Evolutionary conservation across 1,284 basidiomycete genomes (phyloP), one percentile per base, ranked within the genome.

Genomic region (Cryptococcus depauperatus): DNA sequence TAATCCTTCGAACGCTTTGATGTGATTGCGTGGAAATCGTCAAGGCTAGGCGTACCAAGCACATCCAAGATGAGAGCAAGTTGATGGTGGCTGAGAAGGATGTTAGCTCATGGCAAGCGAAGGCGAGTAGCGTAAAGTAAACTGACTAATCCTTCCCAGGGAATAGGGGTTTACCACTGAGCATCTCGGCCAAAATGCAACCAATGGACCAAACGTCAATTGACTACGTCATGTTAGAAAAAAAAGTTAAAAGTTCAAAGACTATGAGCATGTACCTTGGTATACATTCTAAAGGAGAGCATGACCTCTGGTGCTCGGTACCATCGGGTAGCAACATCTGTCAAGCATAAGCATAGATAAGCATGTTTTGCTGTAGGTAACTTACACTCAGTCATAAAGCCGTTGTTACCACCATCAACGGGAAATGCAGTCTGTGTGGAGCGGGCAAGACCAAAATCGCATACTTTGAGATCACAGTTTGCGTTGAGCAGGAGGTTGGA

Each of bases 141-240:
- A 58, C 69, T 46, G 25, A 72, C 70, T 91, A 97, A 73, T 97
- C 92, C 18, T 90, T 81, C 13, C 93, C 92, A 0, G 92, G 93
- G 76, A 97, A 97, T 14, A 97, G 77, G 0, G 92, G 91, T 60
- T 90, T 85, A 19, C 90, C 86, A 3, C 82, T 85, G 5, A 97
- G 75, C 91, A 97, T 96, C 74, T 97, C 92, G 2, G 90, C 95
- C 34, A 98, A 77, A 56, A 99, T 98, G 70, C 95, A 98, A 5
- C 95, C 95, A 35, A 98, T 85, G 1, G 87, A 91, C 93, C 92
- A 95, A 14, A 92, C 79, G 59, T 91, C 88, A 59, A 92, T 90
- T 25, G 87, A 83, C 82, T 84, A 38, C 16, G 34, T 57, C 30
- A 63, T 13, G 43, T 16, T 23, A 40, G 28, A 41, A n/a, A 16